Evolutionary conservation across 768 basidiomycete species (phyloP), one percentile per base, ranked within the genome.

Genomic region (Pulveroboletus ravenelii): DNA sequence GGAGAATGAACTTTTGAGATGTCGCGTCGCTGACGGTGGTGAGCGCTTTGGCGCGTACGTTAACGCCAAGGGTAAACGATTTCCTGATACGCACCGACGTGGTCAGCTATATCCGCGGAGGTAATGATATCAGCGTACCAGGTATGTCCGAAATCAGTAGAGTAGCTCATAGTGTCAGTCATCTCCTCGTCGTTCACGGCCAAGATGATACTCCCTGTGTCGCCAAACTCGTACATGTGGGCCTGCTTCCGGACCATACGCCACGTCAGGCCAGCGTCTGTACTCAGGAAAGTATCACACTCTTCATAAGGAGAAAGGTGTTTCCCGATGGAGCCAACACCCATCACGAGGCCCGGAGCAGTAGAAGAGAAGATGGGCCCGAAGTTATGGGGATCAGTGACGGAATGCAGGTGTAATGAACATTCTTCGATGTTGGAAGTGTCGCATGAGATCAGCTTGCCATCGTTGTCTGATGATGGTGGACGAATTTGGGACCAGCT

Each of bases 141-240:
- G 13, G 76, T 83, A 50, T 75, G 72, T 6, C 96, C 94, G 23
- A 89, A 75, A 64, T 99, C 87, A 27, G 82, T 78, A 7, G 89
- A 91, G 64, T 95, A 98, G 37, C 72, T 73, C 17, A 96, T 70
- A 13, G 70, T 71, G 53, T 87, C 80, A 3, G 84, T 85, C 20
- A 70, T 62, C 34, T 88, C 84, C 61, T 98, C 94, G 58, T 99
- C 93, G 57, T 95, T 85, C 4, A 93, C 80, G 23, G 85, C 73
- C 10, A 98, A 80, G 30, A 89, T 59, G 29, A 98, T 79, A 59
- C 87, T 87, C 0, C 79, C 96, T 60, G 78, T 77, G 61, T 96
- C 96, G 6, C 96, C 96, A 65, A 98, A 94, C 70, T 98, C 94
- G 62, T 97, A 97, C 70, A 93, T 93, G 64, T 91, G 85, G 0